Evolutionary conservation across 2,329 filamentous ascomycete species (phyloP).

Genomic region (Aureobasidium sp.): DNA sequence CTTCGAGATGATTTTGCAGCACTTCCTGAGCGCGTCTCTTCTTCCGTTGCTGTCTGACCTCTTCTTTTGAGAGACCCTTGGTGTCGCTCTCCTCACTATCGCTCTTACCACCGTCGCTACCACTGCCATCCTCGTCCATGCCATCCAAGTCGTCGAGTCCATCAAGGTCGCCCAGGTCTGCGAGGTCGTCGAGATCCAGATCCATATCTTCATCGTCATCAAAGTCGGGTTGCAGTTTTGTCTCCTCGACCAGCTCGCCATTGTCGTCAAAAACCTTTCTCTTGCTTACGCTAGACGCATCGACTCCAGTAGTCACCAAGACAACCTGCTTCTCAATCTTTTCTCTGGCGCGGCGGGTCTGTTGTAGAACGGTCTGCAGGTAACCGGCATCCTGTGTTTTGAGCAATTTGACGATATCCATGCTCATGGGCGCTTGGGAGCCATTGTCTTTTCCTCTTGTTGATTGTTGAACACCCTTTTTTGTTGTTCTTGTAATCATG

Average conservation of each 20-base stretch:
- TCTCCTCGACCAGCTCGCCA: slow-evolving; percentile 19
- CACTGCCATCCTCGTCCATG: slow-evolving; percentile 19
- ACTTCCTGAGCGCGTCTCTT: slow-evolving; percentile 45
- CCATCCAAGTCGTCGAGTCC: slow-evolving; percentile 15
- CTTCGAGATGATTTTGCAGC: slow-evolving; percentile 43
- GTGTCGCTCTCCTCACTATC: slow-evolving; percentile 16
- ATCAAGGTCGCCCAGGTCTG: slow-evolving; percentile 13
- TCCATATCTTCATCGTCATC: slow-evolving; percentile 22
- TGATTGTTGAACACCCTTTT: slow-evolving; percentile 39
- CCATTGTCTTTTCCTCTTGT: slow-evolving; percentile 38
- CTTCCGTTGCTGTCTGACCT: slow-evolving; percentile 43
- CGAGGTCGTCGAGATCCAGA: slow-evolving; percentile 17
- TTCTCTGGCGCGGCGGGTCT: slow-evolving; percentile 47
- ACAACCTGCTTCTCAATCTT: slow-evolving; percentile 36
- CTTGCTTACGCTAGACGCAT: slow-evolving; percentile 28
- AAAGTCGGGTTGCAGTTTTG: not conserved
- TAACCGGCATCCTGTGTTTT: slow-evolving; percentile 61
- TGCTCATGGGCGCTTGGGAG: slow-evolving; percentile 31
- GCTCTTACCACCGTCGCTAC: slow-evolving; percentile 17
- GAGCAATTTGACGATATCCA: slow-evolving; percentile 55
- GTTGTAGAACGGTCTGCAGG: slow-evolving; percentile 51
- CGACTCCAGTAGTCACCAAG: slow-evolving; percentile 33
- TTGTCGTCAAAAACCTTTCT: slow-evolving; percentile 35
- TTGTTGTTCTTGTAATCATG: slow-evolving; percentile 50
- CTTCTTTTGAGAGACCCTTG: slow-evolving; percentile 27